A percentile compares a stretch with the other conserved stretches of the same genome.
Evolutionary conservation across 2,329 filamentous ascomycete species (phyloP).

Genomic region (Colletotrichum endophyticum): DNA sequence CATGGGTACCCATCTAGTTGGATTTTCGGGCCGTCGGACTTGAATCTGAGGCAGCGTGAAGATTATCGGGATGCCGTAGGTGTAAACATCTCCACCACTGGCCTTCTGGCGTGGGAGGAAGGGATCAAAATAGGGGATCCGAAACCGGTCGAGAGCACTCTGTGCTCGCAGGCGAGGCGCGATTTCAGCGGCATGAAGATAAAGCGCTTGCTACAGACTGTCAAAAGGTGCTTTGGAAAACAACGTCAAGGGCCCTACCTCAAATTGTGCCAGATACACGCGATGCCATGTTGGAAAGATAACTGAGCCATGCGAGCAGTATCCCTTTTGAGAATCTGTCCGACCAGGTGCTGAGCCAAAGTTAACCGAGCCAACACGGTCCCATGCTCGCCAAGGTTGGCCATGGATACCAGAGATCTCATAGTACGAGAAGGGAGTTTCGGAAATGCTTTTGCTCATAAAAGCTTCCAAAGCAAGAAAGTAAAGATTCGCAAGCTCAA

Average conservation of each 20-base stretch:
- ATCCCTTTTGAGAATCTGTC: background rate
- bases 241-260: background rate
- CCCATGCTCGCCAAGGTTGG: background rate
- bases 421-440: background rate
- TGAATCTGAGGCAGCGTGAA: background rate
- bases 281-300: constrained; percentile 9
- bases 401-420: background rate
- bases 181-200: background rate
- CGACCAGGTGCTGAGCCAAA: background rate
- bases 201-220: background rate
- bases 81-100: background rate
- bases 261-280: background rate
- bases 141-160: background rate
- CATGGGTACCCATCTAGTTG: background rate
- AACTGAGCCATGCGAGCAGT: background rate
- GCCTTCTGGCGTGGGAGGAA: background rate
- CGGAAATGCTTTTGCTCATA: background rate
- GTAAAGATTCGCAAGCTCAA: constrained; percentile 4
- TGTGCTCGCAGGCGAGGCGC: background rate
- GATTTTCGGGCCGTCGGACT: background rate
- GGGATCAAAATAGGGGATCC: background rate
- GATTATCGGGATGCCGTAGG: background rate
- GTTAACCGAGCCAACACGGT: background rate
- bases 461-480: background rate
- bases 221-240: background rate